A percentile compares a stretch with the other conserved stretches of the same genome.
Evolutionary conservation across 2,329 filamentous ascomycete genomes (phyloP).

Genomic region (Clonostachys byssicola): DNA sequence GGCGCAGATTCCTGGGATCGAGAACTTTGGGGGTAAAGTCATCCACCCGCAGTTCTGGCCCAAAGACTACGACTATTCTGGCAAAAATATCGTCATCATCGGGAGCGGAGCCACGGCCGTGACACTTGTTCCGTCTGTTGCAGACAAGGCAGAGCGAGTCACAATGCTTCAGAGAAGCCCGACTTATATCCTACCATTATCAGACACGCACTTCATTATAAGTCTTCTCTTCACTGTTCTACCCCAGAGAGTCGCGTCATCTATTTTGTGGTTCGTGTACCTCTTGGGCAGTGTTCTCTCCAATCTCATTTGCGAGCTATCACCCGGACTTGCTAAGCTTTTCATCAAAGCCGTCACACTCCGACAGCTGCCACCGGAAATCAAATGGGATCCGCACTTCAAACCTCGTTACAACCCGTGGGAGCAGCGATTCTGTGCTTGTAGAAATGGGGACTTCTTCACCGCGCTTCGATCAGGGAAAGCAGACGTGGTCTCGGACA

Average conservation of each 20-base stretch:
- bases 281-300: constrained; percentile 7
- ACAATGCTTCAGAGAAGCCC: constrained; percentile 83
- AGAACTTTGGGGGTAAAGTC: constrained; percentile 59
- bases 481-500: constrained; percentile 43
- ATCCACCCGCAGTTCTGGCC: constrained; percentile 78
- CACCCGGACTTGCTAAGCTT: constrained; percentile 16
- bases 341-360: constrained; percentile 48
- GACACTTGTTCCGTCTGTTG: constrained; percentile 69
- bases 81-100: constrained; percentile 68
- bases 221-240: constrained; percentile 33
- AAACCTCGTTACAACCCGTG: constrained; percentile 62
- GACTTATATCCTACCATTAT: constrained; percentile 58
- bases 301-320: constrained; percentile 35
- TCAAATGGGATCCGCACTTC: constrained; percentile 59
- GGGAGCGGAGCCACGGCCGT: constrained; percentile 77
- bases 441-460: constrained; percentile 53
- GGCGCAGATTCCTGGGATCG: constrained; percentile 60
- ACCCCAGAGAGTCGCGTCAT: constrained; percentile 39
- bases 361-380: constrained; percentile 10
- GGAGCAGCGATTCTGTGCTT: constrained; percentile 73
- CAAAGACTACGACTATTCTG: constrained; percentile 57
- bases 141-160: constrained; percentile 58
- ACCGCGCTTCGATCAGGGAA: constrained; percentile 30
- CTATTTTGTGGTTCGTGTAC: constrained; percentile 31
- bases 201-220: constrained; percentile 8